A percentile compares a stretch with the other conserved stretches of the same genome.
These are phyloP conservation scores for Penicillium fuscoglaucum DNA, from an alignment of 2,329 filamentous ascomycete species.

Conservation along the genomic window DNA sequence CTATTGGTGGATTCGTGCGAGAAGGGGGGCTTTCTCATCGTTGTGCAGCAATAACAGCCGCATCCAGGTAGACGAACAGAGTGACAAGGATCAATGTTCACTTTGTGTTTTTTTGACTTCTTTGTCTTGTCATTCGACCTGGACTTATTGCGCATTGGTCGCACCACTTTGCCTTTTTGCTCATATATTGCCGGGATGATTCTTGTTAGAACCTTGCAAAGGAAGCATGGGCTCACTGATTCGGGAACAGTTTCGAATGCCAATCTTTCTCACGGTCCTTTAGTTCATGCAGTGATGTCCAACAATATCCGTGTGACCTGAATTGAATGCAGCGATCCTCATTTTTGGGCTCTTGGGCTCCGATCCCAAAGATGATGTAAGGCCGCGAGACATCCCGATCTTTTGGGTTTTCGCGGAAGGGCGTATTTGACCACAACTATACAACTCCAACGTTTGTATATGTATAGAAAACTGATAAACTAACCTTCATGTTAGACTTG, in stretches of 20 bases:
- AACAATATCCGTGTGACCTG: slow-evolving; percentile 30
- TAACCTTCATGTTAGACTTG: slow-evolving; percentile 4
- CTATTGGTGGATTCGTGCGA: slow-evolving; percentile 17
- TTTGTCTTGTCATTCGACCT: neutral
- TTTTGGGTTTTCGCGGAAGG: slow-evolving; percentile 2
- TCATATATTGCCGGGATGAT: slow-evolving; percentile 20
- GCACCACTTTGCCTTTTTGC: slow-evolving; percentile 18
- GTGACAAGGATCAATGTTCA: slow-evolving; percentile 16
- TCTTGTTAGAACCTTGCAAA: slow-evolving; percentile 15
- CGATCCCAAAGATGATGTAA: slow-evolving; percentile 21
- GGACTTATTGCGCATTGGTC: slow-evolving; percentile 14
- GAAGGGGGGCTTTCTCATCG: slow-evolving; percentile 13
- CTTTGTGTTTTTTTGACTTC: neutral
- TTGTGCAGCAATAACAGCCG: slow-evolving; percentile 18
- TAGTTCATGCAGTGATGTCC: slow-evolving; percentile 38
- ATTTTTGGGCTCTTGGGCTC: slow-evolving; percentile 22
- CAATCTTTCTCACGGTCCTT: slow-evolving; percentile 22
- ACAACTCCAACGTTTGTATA: neutral
- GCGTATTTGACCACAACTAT: neutral
- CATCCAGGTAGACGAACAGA: slow-evolving; percentile 18
- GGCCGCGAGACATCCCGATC: slow-evolving; percentile 11
- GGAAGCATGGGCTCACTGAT: slow-evolving; percentile 14
- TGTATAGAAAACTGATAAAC: neutral
- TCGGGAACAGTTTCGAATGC: slow-evolving; percentile 14
- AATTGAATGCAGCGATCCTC: slow-evolving; percentile 16